A percentile compares a stretch with the other conserved stretches of the same genome.
These are phyloP conservation scores for Gossypium turneri DNA, from an alignment of 345 rosid species.

Conservation along the genomic window DNA sequence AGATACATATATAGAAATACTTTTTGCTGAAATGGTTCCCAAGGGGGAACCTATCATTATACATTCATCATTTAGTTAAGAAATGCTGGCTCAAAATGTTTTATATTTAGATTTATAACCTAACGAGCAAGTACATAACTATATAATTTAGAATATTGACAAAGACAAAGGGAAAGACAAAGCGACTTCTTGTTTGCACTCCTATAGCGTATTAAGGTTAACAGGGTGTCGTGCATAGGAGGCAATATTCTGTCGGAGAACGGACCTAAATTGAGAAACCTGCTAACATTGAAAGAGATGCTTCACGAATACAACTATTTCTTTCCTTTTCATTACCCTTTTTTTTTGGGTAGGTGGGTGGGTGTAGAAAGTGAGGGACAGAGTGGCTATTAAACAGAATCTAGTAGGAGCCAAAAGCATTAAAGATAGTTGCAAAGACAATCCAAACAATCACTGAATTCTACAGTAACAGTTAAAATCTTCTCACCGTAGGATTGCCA, in stretches of 20 bases:
- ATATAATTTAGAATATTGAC: not conserved
- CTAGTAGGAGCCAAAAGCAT: not conserved
- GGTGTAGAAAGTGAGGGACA: not conserved
- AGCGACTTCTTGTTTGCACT: not conserved
- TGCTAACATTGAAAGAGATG: not conserved
- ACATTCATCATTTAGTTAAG: not conserved
- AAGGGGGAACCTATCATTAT: not conserved
- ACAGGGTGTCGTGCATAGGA: not conserved
- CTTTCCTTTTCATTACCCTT: not conserved
- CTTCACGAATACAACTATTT: not conserved
- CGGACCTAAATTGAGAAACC: not conserved
- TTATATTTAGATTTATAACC: not conserved
- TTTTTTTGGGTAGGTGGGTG: not conserved
- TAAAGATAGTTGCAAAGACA: not conserved
- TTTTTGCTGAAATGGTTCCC: not conserved
- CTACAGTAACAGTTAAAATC: constrained; percentile 7
- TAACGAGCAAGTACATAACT: not conserved
- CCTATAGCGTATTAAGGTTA: not conserved
- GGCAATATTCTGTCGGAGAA: not conserved
- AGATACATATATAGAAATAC: not conserved
- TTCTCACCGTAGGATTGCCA: constrained; percentile 60
- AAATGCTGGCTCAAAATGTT: not conserved
- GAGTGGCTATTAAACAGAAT: not conserved
- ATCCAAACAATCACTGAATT: not conserved
- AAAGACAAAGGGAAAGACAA: not conserved